Evolutionary conservation across 805 yeast genomes (phyloP).

Genomic region (Brettanomyces anomalus): DNA sequence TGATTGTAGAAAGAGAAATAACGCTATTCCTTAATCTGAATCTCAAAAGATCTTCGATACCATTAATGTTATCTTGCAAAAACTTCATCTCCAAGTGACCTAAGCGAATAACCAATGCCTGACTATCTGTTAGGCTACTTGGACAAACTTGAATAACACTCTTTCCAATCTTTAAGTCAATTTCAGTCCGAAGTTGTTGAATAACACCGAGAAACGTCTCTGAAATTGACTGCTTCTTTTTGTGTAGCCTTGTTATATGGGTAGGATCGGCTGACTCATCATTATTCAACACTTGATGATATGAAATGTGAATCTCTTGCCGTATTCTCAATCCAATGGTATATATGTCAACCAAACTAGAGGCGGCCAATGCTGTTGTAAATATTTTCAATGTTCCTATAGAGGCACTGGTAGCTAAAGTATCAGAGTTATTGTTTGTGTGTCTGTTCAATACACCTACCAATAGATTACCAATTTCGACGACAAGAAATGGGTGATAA

Average conservation of each 20-base stretch:
- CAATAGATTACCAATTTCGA: slow-evolving; percentile 37
- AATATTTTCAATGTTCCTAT: slow-evolving; percentile 50
- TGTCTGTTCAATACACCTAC: slow-evolving; percentile 58
- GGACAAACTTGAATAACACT: slow-evolving; percentile 69
- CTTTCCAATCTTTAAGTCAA: slow-evolving; percentile 51
- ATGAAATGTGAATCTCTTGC: slow-evolving; percentile 64
- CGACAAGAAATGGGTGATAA: slow-evolving; percentile 73
- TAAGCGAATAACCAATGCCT: slow-evolving; percentile 56
- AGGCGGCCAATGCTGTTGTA: slow-evolving; percentile 78
- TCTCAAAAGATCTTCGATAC: slow-evolving; percentile 47
- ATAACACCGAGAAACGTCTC: slow-evolving; percentile 18
- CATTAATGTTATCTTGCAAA: slow-evolving; percentile 36
- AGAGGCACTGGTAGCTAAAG: slow-evolving; percentile 41
- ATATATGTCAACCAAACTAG: slow-evolving; percentile 71
- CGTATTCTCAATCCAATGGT: slow-evolving; percentile 62
- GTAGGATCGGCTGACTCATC: background rate
- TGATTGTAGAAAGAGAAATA: slow-evolving; percentile 58
- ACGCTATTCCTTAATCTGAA: slow-evolving; percentile 53
- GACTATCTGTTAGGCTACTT: slow-evolving; percentile 67
- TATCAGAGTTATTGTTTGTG: slow-evolving; percentile 43
- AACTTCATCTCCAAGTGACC: slow-evolving; percentile 47
- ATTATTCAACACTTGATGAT: slow-evolving; percentile 56
- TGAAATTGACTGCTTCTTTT: slow-evolving; percentile 1
- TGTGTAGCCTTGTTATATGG: no score
- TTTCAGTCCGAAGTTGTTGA: slow-evolving; percentile 51